Evolutionary conservation across 2,329 filamentous ascomycete species (phyloP).

Genomic region (Leptosphaerulina australis): DNA sequence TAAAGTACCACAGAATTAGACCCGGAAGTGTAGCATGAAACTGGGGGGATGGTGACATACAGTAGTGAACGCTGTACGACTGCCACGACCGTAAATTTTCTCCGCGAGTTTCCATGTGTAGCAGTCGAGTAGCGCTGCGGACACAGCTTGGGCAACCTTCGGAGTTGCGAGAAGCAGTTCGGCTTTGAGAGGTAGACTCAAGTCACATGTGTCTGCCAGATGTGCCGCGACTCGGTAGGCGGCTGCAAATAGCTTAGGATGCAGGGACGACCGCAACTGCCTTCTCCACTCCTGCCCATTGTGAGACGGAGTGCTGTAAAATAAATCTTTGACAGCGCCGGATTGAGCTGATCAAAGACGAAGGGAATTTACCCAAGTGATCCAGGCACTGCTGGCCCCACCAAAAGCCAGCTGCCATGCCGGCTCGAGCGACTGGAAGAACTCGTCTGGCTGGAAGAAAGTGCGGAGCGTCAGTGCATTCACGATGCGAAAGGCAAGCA

Average conservation of each 20-base stretch:
- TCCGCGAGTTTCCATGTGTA: constrained; percentile 85
- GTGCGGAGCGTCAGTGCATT: constrained; percentile 81
- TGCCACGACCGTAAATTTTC: constrained; percentile 71
- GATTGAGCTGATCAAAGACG: constrained; percentile 5
- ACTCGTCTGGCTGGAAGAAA: constrained; percentile 98
- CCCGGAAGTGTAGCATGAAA: constrained; percentile 25
- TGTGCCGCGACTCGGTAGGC: constrained; percentile 70
- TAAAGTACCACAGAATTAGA: constrained; percentile 47
- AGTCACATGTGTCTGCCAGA: constrained; percentile 60
- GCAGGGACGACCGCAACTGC: constrained; percentile 85
- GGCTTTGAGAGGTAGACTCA: constrained; percentile 64
- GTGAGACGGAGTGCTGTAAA: constrained; percentile 34
- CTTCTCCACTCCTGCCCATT: constrained; percentile 82
- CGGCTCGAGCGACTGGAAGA: constrained; percentile 93
- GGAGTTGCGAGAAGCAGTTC: constrained; percentile 74
- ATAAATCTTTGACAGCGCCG: background rate
- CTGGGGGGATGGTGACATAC: constrained; percentile 59
- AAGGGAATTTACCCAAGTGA: constrained; percentile 79
- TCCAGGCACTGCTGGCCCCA: constrained; percentile 76
- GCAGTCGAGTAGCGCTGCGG: constrained; percentile 80
- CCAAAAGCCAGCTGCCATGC: constrained; percentile 92
- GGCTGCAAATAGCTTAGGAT: constrained; percentile 83
- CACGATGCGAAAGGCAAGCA: constrained; percentile 74
- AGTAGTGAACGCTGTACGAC: constrained; percentile 69
- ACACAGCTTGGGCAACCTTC: constrained; percentile 74